These are phyloP conservation scores for Pythium guiyangense DNA, from an alignment of 352 stramenopile species.

Conservation along the genomic window DNA sequence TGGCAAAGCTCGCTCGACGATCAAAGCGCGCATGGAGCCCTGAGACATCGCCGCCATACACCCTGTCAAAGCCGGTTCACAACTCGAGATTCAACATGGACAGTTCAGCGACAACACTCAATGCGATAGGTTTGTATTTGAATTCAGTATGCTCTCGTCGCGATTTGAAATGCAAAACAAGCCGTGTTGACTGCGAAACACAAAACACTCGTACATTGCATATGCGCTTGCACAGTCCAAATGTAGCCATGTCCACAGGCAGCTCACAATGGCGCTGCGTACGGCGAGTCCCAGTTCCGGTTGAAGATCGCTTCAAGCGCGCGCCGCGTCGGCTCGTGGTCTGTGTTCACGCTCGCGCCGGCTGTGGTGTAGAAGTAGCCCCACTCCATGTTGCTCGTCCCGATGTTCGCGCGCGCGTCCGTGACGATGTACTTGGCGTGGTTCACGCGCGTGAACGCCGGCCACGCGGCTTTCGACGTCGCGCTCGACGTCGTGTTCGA, in stretches of 20 bases:
- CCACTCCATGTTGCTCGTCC: slow-evolving; percentile 87
- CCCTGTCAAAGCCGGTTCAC: no score
- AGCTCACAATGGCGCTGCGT: slow-evolving; percentile 30
- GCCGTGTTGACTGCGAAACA: no score
- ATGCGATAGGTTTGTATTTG: no score
- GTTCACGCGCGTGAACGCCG: slow-evolving; percentile 73
- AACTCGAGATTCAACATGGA: no score
- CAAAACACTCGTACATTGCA: no score
- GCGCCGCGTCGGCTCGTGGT: slow-evolving; percentile 46
- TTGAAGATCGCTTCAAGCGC: slow-evolving; percentile 62
- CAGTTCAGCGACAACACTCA: no score
- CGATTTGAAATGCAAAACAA: no score
- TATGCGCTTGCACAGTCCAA: no score
- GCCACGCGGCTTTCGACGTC: slow-evolving; percentile 31
- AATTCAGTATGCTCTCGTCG: no score
- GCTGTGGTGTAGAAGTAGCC: slow-evolving; percentile 85
- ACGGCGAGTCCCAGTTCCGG: slow-evolving; percentile 74
- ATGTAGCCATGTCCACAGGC: no score
- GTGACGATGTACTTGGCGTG: slow-evolving; percentile 86
- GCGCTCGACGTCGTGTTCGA: slow-evolving; percentile 46
- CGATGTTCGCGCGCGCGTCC: slow-evolving; percentile 73
- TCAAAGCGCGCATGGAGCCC: neutral
- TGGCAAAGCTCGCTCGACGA: no score
- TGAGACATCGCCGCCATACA: neutral
- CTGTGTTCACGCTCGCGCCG: slow-evolving; percentile 70